These are phyloP conservation scores for Dactylis glomerata DNA, from an alignment of 176 grass and related monocot genomes.

Conservation along the genomic window DNA sequence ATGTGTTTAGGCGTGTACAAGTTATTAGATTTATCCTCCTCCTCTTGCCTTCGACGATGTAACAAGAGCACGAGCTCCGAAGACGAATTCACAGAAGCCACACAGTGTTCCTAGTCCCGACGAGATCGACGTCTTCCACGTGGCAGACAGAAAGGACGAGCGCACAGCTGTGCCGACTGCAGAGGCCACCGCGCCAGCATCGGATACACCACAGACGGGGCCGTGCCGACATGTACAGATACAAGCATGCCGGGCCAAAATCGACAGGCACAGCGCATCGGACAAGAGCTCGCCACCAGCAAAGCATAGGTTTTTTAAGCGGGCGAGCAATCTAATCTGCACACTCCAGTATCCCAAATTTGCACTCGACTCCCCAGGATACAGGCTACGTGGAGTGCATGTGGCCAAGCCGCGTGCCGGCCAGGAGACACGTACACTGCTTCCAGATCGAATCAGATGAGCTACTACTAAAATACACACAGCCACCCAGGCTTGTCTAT, in stretches of 20 bases:
- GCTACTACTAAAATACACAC: background rate
- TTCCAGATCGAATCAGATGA: background rate
- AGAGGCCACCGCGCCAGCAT: background rate
- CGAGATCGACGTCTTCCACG: background rate
- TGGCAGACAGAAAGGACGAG: background rate
- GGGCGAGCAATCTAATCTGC: background rate
- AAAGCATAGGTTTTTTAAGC: background rate
- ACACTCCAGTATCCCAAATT: background rate
- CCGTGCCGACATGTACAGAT: constrained; percentile 5
- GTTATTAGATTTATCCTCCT: too few relatives aligned
- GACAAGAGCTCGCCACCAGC: constrained; percentile 17
- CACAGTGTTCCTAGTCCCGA: background rate
- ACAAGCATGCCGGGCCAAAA: background rate
- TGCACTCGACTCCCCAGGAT: background rate
- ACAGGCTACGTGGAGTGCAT: constrained; percentile 10
- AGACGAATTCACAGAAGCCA: background rate
- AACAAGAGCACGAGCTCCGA: too few relatives aligned
- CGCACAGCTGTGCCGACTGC: background rate
- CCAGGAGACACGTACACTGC: background rate
- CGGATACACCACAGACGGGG: background rate
- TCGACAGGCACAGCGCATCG: background rate
- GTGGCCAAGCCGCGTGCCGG: background rate
- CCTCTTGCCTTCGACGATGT: too few relatives aligned
- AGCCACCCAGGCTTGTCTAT: too few relatives aligned
- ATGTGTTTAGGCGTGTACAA: too few relatives aligned